Base-by-base conservation (phyloP, 257 asterid genomes). In the Nicotiana obtusifolia region DNA sequence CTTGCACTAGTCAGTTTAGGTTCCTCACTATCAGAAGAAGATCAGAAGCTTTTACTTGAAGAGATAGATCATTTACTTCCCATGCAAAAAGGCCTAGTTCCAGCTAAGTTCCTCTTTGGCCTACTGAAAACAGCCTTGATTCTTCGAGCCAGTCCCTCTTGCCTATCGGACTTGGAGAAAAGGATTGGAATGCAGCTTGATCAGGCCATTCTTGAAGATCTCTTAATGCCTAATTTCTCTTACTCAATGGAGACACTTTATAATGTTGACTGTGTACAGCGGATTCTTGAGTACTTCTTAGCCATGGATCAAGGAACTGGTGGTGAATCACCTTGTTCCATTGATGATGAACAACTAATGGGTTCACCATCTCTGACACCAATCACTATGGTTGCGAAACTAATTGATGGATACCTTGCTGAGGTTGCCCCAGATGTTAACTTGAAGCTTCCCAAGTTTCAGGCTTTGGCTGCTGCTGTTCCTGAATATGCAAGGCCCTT, bases 391-490 rank as follows among this genome's bases (percentile, higher is more conserved):
- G 99, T 93, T 7, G 99, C 98, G 16, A 95, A 95, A 87, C 87
- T 95, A 78, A 86, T 93, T 30, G 99, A 95, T 69, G 99, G 99
- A 26, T 95, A 87, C 88, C 95, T 95, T 13, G 99, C 98, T 0
- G 99, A 95, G 90, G 97, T 95, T 20, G 99, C 99, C 56, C 95
- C 99, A 10, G 99, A 95, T 81, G 92, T 91, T 52, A 91, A 93
- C 86, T 87, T 95, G 84, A 95, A 95, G 86, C 93, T 91, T 35
- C 94, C 97, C 56, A 93, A 95, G 87, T 93, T 95, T 89, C 95
- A 90, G 84, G 81, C 95, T 80, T 94, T 95, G 81, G 97, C 98
- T 77, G 95, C 95, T 76, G 92, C 92, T 75, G 92, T 95, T 49
- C 99, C 99, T 0, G 99, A 95, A 81, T 93, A 93, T 30, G 98